Evolutionary conservation across 805 yeast genomes (phyloP).

Genomic region (Pichia deserticola): DNA sequence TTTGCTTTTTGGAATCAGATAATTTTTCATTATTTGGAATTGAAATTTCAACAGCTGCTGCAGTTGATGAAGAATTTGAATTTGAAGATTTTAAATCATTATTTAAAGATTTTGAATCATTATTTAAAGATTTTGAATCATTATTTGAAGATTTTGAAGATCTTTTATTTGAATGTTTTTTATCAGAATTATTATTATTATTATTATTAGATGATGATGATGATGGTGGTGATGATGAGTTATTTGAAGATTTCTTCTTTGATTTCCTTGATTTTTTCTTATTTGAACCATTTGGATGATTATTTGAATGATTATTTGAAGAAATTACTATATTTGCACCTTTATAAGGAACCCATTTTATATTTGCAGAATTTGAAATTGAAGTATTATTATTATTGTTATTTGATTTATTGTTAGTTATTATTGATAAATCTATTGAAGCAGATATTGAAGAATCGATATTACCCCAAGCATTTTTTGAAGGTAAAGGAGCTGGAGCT

Average conservation of each 20-base stretch:
- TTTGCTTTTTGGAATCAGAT: no score
- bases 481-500: conserved; percentile 61
- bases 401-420: conserved; percentile 12
- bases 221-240: not conserved
- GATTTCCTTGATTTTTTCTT: conserved; percentile 1
- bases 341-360: conserved; percentile 68
- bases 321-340: conserved; percentile 41
- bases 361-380: conserved; percentile 38
- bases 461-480: conserved; percentile 54
- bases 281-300: not conserved
- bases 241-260: not conserved
- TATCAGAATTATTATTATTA: not conserved
- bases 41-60: no score
- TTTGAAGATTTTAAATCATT: not conserved
- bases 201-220: not conserved
- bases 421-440: conserved; percentile 13
- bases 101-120: not conserved
- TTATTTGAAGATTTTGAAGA: not conserved
- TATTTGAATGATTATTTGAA: not conserved
- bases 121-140: not conserved
- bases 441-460: conserved; percentile 19
- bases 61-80: not conserved
- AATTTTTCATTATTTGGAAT: no score
- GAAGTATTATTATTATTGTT: not conserved
- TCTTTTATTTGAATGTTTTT: not conserved